Evolutionary conservation across 2,329 filamentous ascomycete genomes (phyloP), one percentile per base, ranked within the genome.

Genomic region (Onygenales sp.): DNA sequence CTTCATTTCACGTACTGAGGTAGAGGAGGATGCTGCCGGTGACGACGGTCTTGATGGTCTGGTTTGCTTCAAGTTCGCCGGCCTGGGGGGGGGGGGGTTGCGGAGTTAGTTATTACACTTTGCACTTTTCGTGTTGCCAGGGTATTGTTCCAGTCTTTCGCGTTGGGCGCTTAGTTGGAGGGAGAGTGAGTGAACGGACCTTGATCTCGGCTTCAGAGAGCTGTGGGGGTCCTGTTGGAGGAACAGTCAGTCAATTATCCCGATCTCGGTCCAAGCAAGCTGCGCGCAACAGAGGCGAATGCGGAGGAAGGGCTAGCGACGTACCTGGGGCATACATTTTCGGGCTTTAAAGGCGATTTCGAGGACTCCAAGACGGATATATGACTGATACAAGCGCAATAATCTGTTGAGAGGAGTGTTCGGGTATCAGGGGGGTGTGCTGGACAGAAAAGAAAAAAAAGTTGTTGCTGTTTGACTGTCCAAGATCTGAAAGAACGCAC

Each of bases 21-120:
- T 84, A 84, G 49, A 85, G 74, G 32, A 82, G 67, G 49, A 79
- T 65, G 59, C 78, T 80, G 52, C 77, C 75, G 44, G 73, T 72
- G 54, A 78, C 65, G 49, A 78, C 79, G 65, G 74, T 73, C 64
- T 77, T 76, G 61, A 84, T 71, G 44, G 79, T 79, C 59, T 73
- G 68, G 52, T 65, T 66, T 31, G 81, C 81, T 61, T 77, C 71
- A 43, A 74, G 67, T 67, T 84, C 80, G 63, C 75, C 75, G 50
- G 69, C 70, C 72, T 74, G 48, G 14, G 33, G 17, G 27, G 14
- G n/a, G 31, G 17, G 45, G 33, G 39, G 43, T 42, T 44, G 11
- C 33, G 14, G 36, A 8, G 40, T 17, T n/a, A 32, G 11, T 56
- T 46, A 36, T 7, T 27, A 3, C 2, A 32, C 10, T 17, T 13